Conservation (phyloP, 2,329 filamentous ascomycete genomes). For the Hymenoscyphus linearis region DNA sequence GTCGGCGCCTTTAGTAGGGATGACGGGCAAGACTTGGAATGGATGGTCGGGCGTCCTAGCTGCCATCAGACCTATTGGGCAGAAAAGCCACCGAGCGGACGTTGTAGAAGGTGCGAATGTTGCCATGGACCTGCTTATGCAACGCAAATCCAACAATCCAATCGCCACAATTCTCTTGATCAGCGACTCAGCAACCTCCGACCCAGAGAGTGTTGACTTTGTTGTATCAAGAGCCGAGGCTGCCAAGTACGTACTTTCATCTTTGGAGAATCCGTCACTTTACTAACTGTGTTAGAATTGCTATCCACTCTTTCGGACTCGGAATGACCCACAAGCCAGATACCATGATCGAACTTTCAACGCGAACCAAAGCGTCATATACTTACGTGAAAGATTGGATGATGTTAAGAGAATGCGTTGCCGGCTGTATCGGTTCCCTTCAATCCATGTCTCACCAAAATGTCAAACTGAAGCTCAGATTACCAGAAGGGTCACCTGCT, state of each 20-base stretch:
- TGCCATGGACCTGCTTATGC: conserved; percentile 98
- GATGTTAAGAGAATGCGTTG: conserved; percentile 96
- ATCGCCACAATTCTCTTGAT: conserved; percentile 94
- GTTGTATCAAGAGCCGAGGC: conserved; percentile 95
- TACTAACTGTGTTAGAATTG: conserved; percentile 53
- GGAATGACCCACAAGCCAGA: conserved; percentile 97
- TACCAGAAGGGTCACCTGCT: conserved; percentile 93
- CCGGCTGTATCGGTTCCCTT: conserved; percentile 84
- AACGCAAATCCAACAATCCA: conserved; percentile 91
- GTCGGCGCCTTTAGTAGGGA: conserved; percentile 91
- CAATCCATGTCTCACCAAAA: conserved; percentile 98
- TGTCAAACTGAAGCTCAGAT: conserved; percentile 86
- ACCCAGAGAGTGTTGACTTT: conserved; percentile 94
- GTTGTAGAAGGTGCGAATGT: conserved; percentile 97
- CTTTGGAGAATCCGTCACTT: conserved; percentile 20
- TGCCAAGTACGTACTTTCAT: conserved; percentile 65
- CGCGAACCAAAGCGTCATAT: conserved; percentile 91
- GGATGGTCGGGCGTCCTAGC: conserved; percentile 84
- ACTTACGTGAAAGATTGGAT: conserved; percentile 99
- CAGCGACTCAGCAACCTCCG: conserved; percentile 92
- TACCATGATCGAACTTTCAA: conserved; percentile 96
- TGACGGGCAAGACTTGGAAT: conserved; percentile 92
- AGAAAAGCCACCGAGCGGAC: conserved; percentile 94
- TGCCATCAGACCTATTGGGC: conserved; percentile 86
- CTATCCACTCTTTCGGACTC: conserved; percentile 93